A percentile compares a stretch with the other conserved stretches of the same genome.
phyloP scores from a whole-genome alignment of 2,329 filamentous ascomycete genomes.

The Leptographium wingfieldii region DNA sequence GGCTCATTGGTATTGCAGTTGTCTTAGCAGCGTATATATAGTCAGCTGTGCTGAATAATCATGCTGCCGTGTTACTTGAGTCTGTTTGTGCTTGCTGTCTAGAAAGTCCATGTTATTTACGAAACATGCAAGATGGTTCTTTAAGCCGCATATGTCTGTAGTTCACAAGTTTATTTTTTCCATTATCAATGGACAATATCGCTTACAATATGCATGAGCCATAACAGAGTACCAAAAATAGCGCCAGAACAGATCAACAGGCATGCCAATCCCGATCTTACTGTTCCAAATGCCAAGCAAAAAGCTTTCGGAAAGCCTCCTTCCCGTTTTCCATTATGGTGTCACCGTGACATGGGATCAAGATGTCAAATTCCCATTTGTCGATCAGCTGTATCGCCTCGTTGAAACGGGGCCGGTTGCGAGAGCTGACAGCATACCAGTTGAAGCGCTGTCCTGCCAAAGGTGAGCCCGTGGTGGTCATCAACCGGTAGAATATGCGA shows the following conservation, averaged over 20 bases:
- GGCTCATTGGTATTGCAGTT: conserved; percentile 1
- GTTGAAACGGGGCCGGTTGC: conserved; percentile 56
- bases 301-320: conserved; percentile 61
- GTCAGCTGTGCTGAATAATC: background rate
- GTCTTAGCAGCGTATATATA: background rate
- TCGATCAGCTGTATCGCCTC: conserved; percentile 57
- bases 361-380: conserved; percentile 69
- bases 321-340: conserved; percentile 65
- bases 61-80: too few relatives aligned
- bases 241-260: background rate
- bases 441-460: conserved; percentile 67
- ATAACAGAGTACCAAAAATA: background rate
- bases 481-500: conserved; percentile 36
- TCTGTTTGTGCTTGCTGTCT: too few relatives aligned
- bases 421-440: conserved; percentile 57
- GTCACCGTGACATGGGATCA: conserved; percentile 92
- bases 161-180: background rate
- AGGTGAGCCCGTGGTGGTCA: conserved; percentile 51
- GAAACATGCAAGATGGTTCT: too few relatives aligned
- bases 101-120: too few relatives aligned
- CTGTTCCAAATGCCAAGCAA: conserved; percentile 61
- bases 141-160: background rate
- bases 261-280: background rate
- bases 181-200: background rate
- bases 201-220: background rate